A percentile compares a stretch with the other conserved stretches of the same genome.
These are phyloP conservation scores for Candida pseudoviswanathii DNA, from an alignment of 1,139 yeast genomes.

Conservation along the genomic window DNA sequence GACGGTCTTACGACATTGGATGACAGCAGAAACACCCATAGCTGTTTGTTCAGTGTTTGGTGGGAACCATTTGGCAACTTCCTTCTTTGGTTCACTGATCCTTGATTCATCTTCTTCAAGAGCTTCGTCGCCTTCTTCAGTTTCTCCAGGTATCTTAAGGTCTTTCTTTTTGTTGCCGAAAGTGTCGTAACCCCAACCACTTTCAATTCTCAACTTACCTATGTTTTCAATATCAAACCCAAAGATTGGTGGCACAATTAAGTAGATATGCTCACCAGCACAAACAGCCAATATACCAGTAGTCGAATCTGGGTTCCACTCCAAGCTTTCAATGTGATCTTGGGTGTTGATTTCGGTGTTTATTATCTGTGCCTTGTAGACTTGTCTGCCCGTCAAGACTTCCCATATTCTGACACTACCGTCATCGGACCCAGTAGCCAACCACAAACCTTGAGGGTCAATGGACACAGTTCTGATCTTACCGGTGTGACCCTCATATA, in stretches of 20 bases:
- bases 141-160: constrained; percentile 46
- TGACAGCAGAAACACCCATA: constrained; percentile 70
- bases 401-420: constrained; percentile 98
- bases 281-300: constrained; percentile 81
- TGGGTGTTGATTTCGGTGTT: constrained; percentile 54
- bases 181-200: constrained; percentile 91
- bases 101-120: constrained; percentile 37
- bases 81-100: constrained; percentile 48
- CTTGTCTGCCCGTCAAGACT: constrained; percentile 90
- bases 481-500: constrained; percentile 80
- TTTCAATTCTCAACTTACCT: constrained; percentile 77
- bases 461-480: constrained; percentile 80
- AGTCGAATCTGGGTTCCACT: constrained; percentile 85
- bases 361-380: constrained; percentile 62
- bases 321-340: constrained; percentile 79
- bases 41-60: constrained; percentile 66
- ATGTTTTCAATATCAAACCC: constrained; percentile 85
- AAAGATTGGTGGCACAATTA: constrained; percentile 87
- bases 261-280: constrained; percentile 77
- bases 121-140: constrained; percentile 28
- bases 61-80: constrained; percentile 81
- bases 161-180: constrained; percentile 58
- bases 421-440: constrained; percentile 98
- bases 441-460: constrained; percentile 90
- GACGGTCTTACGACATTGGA: constrained; percentile 71